Evolutionary conservation across 106 monocot species (phyloP), one percentile per base, ranked within the genome.

Genomic region (Narthecium ossifragum): DNA sequence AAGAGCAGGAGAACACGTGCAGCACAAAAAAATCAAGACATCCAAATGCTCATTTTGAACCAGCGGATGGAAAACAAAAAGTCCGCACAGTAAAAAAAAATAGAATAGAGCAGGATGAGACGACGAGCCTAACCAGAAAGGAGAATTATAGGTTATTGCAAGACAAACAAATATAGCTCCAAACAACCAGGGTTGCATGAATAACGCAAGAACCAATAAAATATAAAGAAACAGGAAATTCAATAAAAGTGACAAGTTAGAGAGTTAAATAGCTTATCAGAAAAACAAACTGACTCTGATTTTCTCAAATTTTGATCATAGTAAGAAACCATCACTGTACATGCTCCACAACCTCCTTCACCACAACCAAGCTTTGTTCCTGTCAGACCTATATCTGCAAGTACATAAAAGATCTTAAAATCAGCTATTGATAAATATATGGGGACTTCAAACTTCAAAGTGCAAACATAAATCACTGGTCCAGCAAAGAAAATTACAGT

Each of bases 261-360:
- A n/a, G n/a, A n/a, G n/a, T n/a, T n/a, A n/a, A n/a, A n/a, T n/a
- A n/a, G n/a, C n/a, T 55, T 55, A 28, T 25, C 29, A 29, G 15
- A 36, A 36, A 38, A 59, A 6, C 6, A 41, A 67, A 77, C 88
- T 83, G 69, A 96, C 98, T 55, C 26, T 73, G 87, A 69, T 76
- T 72, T 98, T 52, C 77, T 79, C 12, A 69, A 40, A 55, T 68
- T 43, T 13, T 63, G 70, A 64, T 98, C 81, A 64, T 84, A 98
- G 29, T 34, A 61, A 53, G 98, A 98, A 70, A 84, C 77, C 91
- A 98, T 91, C 25, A 98, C 98, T 28, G 98, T 98, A 46, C 98
- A 98, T 55, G 98, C 91, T 49, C 98, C 98, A 75, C 98, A 98
- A 64, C 98, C 98, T 64, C 98, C 98, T 72, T 98, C 98, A 41